phyloP scores from a whole-genome alignment of 768 basidiomycete genomes.

The Leccinum ochraceum region DNA sequence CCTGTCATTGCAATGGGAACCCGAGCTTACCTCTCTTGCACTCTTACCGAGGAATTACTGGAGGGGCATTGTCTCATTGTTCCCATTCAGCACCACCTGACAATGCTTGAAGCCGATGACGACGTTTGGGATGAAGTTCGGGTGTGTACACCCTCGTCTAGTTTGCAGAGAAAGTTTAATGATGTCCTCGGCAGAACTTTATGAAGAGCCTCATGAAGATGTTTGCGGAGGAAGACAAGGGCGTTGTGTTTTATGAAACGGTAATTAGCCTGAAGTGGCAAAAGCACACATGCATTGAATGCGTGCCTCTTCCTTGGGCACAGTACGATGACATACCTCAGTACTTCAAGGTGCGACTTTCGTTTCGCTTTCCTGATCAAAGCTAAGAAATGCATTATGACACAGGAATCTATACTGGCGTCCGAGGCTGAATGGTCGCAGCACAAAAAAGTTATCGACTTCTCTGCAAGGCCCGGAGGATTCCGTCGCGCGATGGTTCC shows the following conservation, averaged over 20 bases:
- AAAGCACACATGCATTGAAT: constrained; percentile 91
- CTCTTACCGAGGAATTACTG: constrained; percentile 83
- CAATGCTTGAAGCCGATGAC: constrained; percentile 91
- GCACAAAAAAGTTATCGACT: constrained; percentile 96
- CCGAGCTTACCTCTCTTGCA: constrained; percentile 88
- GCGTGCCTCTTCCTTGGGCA: constrained; percentile 88
- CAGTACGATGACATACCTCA: constrained; percentile 85
- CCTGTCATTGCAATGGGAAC: constrained; percentile 91
- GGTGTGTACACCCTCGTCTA: constrained; percentile 46
- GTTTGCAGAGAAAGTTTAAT: constrained; percentile 1
- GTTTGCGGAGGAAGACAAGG: constrained; percentile 91
- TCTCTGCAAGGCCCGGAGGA: constrained; percentile 85
- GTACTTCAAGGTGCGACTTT: constrained; percentile 76
- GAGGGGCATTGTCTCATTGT: constrained; percentile 94
- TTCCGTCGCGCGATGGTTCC: constrained; percentile 95
- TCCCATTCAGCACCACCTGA: constrained; percentile 91
- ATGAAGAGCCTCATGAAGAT: constrained; percentile 96
- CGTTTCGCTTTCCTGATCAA: background rate
- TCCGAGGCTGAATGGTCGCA: constrained; percentile 98
- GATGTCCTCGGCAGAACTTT: constrained; percentile 48
- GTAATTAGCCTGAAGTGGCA: constrained; percentile 85
- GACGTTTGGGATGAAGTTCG: constrained; percentile 98
- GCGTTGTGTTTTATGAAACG: constrained; percentile 95
- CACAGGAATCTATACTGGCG: constrained; percentile 86
- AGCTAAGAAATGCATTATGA: constrained; percentile 6